Base-by-base conservation (phyloP, 164 flowering plant species). In the Echeveria elegans region DNA sequence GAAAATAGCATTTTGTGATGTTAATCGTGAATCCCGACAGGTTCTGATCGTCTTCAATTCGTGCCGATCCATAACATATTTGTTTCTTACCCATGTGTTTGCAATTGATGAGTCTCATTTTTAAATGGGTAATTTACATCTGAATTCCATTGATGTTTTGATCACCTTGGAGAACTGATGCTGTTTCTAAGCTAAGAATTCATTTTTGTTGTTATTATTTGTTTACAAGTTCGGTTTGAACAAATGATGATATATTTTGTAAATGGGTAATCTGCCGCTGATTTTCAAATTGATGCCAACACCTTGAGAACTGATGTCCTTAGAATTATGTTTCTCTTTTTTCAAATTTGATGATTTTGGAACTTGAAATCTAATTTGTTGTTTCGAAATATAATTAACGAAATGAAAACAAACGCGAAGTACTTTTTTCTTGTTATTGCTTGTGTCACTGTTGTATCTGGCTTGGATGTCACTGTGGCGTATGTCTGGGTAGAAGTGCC, bases 11-110 rank as follows among this genome's bases (percentile, higher is more conserved):
- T n/a, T 58, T 60, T 19, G 76, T 87, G 92, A 81, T 81, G 88
- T 80, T 73, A 73, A 36, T 23, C 28, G n/a, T 81, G 85, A 85
- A 87, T 85, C 85, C 75, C 89, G 85, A 85, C 86, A 83, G 88
- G 86, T 83, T 87, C 92, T 79, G 92, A 87, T 87, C 92, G 75
- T 66, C 26, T 61, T 63, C 32, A 32, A 19, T 12, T 12, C 4
- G n/a, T 82, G 84, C 81, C 86, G 83, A 79, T 83, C 88, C 84
- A 72, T 88, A 34, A 34, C 7, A 34, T 87, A 14, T 37, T 10
- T 68, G 18, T 10, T n/a, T n/a, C n/a, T n/a, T n/a, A n/a, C n/a
- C n/a, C n/a, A 30, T 36, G 7, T 3, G 37, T 34, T 34, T 34
- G 80, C 79, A 72, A 0, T 28, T 74, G 82, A 79, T 77, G 80